A percentile compares a stretch with the other conserved stretches of the same genome.
Evolutionary conservation across 192 early-diverging fungal species (phyloP).

Genomic region (Entomortierella parvispora): DNA sequence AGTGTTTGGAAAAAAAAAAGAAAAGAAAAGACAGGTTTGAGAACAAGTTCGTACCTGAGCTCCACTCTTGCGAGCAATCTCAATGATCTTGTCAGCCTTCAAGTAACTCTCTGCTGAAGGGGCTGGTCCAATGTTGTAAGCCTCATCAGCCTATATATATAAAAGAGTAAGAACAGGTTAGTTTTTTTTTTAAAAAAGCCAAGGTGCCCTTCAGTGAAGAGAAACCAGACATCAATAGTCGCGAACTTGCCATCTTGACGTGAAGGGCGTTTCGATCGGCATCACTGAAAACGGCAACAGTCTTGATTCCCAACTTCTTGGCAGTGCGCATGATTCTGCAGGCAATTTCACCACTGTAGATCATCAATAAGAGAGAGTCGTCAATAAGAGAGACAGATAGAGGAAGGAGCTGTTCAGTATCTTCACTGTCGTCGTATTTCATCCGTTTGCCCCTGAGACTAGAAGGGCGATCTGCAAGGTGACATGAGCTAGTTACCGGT

Average conservation of each 20-base stretch:
- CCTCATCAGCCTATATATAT: slow-evolving; percentile 84
- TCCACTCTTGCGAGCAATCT: slow-evolving; percentile 76
- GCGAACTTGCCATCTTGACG: slow-evolving; percentile 73
- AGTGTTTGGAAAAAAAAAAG: slow-evolving; percentile 4
- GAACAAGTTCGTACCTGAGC: slow-evolving; percentile 71
- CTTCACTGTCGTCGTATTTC: no score
- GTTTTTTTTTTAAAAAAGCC: no score
- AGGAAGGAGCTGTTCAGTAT: background rate
- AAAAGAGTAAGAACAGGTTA: background rate
- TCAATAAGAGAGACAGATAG: background rate
- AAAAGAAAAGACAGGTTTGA: background rate
- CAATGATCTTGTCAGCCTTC: slow-evolving; percentile 80
- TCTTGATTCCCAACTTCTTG: slow-evolving; percentile 91
- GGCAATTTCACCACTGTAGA: slow-evolving; percentile 80
- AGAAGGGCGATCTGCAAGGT: background rate
- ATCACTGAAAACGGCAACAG: slow-evolving; percentile 93
- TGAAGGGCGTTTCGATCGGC: slow-evolving; percentile 90
- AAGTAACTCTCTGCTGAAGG: slow-evolving; percentile 86
- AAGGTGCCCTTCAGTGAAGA: no score
- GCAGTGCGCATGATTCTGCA: slow-evolving; percentile 85
- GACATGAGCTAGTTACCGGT: slow-evolving; percentile 64
- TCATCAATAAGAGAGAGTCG: background rate
- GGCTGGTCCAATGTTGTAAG: slow-evolving; percentile 89
- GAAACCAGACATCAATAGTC: slow-evolving; percentile 1
- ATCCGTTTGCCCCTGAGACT: background rate